Conservation (phyloP, 257 asterid species). For the Verbena officinalis region DNA sequence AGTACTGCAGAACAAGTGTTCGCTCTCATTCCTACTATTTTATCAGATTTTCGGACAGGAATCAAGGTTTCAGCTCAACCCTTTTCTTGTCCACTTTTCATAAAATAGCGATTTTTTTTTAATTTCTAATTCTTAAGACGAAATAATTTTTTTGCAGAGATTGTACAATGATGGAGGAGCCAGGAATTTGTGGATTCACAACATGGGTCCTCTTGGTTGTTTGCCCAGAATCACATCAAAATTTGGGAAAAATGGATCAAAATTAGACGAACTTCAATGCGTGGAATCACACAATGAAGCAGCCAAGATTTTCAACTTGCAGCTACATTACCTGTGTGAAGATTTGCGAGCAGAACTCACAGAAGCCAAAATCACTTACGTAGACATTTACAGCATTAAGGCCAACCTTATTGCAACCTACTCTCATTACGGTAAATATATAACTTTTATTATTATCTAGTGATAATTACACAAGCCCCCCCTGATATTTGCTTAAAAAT, state of each 20-base stretch:
- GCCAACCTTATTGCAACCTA: conserved; percentile 31
- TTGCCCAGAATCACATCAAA: conserved; percentile 36
- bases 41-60: background rate
- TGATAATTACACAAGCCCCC: too few species aligned
- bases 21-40: too few species aligned
- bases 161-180: conserved; percentile 49
- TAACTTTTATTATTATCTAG: too few species aligned
- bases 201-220: conserved; percentile 63
- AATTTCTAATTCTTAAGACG: too few species aligned
- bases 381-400: conserved; percentile 44
- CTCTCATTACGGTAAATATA: conserved; percentile 31
- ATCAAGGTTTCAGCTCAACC: conserved; percentile 6
- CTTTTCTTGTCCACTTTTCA: background rate
- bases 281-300: conserved; percentile 44
- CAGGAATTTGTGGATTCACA: conserved; percentile 54
- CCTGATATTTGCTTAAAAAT: too few species aligned
- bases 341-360: conserved; percentile 32
- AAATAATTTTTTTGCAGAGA: too few species aligned
- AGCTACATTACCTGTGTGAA: conserved; percentile 32
- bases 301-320: conserved; percentile 45
- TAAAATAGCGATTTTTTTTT: too few species aligned
- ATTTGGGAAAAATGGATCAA: conserved; percentile 34
- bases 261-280: conserved; percentile 40
- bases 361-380: conserved; percentile 41
- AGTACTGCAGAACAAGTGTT: too few species aligned